Base-by-base conservation (phyloP, 108 stramenopile genomes). In the Hondaea fermentalgiana region DNA sequence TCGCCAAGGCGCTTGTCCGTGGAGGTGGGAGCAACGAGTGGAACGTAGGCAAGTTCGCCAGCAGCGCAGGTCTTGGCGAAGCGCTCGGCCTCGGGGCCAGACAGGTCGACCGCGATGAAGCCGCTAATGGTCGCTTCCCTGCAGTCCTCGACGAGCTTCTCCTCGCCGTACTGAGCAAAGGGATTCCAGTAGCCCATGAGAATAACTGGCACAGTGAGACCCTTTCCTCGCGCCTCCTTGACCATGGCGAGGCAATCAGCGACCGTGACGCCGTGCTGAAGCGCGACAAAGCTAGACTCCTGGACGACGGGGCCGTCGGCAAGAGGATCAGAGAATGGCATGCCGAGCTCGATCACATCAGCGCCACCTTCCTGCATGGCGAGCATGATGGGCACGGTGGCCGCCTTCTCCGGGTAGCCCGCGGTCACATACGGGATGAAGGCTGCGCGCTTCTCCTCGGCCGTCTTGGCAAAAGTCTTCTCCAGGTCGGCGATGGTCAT, bases 111-210 rank as follows among this genome's bases (percentile, higher is more conserved):
- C 0, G 98, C 97, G 90, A 99, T 98, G 92, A 98, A 98, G 12
- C 98, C 97, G 88, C 97, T 96, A 28, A 95, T 96, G 23, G 97
- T 97, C 44, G 94, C 93, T n/a, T 90, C 71, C 44, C 16, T 94
- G 28, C 95, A 90, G 5, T 96, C 93, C n/a, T 88, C 91, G 88
- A 97, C 97, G 72, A 98, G 94, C 72, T 94, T 91, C 6, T 98
- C 97, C 60, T 96, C 92, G 12, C 97, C 98, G 90, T 95, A 97
- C 89, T 97, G 96, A 53, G 96, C 94, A 93, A 99, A 98, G 35
- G 98, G 98, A 90, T 99, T 99, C 93, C 95, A 96, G 94, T 99
- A 99, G 60, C 98, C 98, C 99, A 99, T 99, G 59, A 99, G 95
- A 44, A 99, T 95, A 59, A 99, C 97, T 59, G 99, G 99, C 58